Evolutionary conservation across 805 yeast genomes (phyloP), one percentile per base, ranked within the genome.

Genomic region (Hyphopichia homilentoma): DNA sequence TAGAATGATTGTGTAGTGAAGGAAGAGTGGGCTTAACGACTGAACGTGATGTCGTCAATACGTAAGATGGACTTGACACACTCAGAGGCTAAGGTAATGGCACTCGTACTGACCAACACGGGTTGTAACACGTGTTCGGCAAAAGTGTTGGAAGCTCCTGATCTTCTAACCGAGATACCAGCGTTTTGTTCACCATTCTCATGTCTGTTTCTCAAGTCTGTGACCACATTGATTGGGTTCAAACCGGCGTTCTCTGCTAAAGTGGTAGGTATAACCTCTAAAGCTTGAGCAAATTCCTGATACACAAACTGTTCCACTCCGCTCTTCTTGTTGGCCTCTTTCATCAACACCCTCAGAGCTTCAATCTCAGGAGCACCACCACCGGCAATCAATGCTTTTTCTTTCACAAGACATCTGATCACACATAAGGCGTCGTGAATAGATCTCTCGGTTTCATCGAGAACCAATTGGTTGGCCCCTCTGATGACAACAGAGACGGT

Each of bases 311-410:
- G 89, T 59, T 88, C 95, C 7, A 86, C 84, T 31, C 97, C 97
- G 13, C 84, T 75, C 44, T 83, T 68, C 33, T 75, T 65, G 43
- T 79, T 72, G 19, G 94, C 73, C 57, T 87, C 95, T 45, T 77
- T 79, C 46, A 75, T 66, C 44, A 88, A 64, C 9, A 75, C 75
- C 42, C 90, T 77, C 7, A 96, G 78, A 6, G 86, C 81, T 67
- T 89, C 96, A 44, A 88, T 79, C 63, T 88, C 97, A 28, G 97
- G 95, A 5, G 98, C 97, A 50, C 97, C 98, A 43, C 98, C 99
- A 49, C 99, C 99, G 9, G 97, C 96, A 64, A 93, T 88, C 54
- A 84, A 68, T 1, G 89, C 95, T 52, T 76, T 82, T 57, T 85
- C 87, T 54, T 87, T 86, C 17, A 88, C 95, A 35, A 87, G 69